Conservation (phyloP, 306 rosid species). For the Phaseolus lunatus region DNA sequence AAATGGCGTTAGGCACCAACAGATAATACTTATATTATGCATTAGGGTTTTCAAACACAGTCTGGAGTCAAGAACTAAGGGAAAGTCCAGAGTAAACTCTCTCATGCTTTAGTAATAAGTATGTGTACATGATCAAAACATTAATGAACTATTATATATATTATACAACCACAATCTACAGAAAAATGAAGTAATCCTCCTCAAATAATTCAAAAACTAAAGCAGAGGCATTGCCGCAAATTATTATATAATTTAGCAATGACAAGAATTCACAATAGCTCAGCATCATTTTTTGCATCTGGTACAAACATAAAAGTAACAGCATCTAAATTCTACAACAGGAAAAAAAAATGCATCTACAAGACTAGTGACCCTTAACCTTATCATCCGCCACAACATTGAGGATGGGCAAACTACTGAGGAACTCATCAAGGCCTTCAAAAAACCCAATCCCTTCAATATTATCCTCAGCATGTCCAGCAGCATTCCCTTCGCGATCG, state of each 20-base stretch:
- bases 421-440: constrained; percentile 95
- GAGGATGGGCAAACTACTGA: constrained; percentile 86
- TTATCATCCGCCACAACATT: constrained; percentile 84
- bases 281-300: constrained; percentile 27
- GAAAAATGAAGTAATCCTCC: constrained; percentile 29
- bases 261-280: constrained; percentile 46
- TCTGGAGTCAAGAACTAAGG: background rate
- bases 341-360: constrained; percentile 36
- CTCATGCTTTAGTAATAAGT: background rate
- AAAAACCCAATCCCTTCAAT: constrained; percentile 84
- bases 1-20: background rate
- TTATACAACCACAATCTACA: constrained; percentile 35
- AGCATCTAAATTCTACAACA: constrained; percentile 57
- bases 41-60: background rate
- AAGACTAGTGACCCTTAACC: constrained; percentile 74
- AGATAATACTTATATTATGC: background rate
- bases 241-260: constrained; percentile 47
- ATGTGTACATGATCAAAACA: constrained; percentile 7
- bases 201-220: constrained; percentile 38
- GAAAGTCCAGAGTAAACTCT: constrained; percentile 27
- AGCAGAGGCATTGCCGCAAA: constrained; percentile 42
- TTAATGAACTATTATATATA: background rate
- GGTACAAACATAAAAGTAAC: constrained; percentile 43
- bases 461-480: constrained; percentile 73
- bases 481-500: constrained; percentile 58